phyloP scores from a whole-genome alignment of 441 rosid species.

The Rhodomyrtus psidioides region DNA sequence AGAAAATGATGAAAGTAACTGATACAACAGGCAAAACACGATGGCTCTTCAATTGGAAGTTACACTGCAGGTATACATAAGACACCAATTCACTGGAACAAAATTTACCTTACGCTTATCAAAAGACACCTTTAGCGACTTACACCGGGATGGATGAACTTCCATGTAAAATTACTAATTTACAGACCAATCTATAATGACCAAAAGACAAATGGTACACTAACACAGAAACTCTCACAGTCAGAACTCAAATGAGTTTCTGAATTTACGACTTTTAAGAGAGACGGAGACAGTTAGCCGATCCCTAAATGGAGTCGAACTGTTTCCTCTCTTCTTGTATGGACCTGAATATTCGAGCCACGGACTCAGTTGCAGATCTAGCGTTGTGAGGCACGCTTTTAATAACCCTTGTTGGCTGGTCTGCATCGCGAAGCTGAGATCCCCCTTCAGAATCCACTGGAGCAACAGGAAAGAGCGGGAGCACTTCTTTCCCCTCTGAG shows the following conservation, averaged over 20 bases:
- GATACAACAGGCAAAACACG: background rate
- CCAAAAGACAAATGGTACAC: background rate
- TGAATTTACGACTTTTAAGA: background rate
- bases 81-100: background rate
- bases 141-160: background rate
- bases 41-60: background rate
- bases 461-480: background rate
- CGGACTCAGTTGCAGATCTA: background rate
- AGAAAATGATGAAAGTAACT: background rate
- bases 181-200: background rate
- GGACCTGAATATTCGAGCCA: conserved; percentile 3
- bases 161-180: background rate
- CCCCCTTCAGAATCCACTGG: background rate
- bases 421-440: background rate
- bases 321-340: conserved; percentile 10
- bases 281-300: background rate
- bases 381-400: conserved; percentile 6
- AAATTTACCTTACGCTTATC: background rate
- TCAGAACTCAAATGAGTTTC: background rate
- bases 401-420: conserved; percentile 1
- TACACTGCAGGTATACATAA: background rate
- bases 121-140: background rate
- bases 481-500: background rate
- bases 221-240: background rate
- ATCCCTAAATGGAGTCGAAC: background rate